Percentiles rank a stretch among this genome's conserved stretches.
Conservation (phyloP, 148 eudicot genomes). For the Pouteria glomerata region DNA sequence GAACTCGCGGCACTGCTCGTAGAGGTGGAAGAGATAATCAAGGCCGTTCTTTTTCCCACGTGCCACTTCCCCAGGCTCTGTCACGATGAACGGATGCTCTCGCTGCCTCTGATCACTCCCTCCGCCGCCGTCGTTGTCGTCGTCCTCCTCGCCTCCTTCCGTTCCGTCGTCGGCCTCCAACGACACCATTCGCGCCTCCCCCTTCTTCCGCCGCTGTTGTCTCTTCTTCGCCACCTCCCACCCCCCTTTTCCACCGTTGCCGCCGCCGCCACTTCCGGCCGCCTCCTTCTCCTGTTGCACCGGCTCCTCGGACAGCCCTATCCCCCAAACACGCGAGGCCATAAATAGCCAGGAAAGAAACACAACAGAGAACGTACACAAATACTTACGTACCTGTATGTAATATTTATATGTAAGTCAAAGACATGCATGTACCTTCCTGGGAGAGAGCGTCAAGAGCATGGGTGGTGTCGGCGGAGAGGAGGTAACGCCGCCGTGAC, state of each 20-base stretch:
- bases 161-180: constrained; percentile 40
- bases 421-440: constrained; percentile 42
- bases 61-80: constrained; percentile 99
- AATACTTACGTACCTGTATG: no score
- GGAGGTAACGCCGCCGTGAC: constrained; percentile 44
- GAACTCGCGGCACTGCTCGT: constrained; percentile 92
- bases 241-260: constrained; percentile 32
- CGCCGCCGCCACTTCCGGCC: constrained; percentile 48
- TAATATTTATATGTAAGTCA: neutral
- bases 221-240: constrained; percentile 57
- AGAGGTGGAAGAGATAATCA: constrained; percentile 86
- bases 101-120: constrained; percentile 65
- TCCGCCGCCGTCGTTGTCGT: constrained; percentile 22
- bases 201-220: constrained; percentile 27
- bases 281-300: constrained; percentile 79
- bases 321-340: neutral
- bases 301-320: constrained; percentile 83
- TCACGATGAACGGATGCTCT: constrained; percentile 95
- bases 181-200: constrained; percentile 18
- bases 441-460: constrained; percentile 83
- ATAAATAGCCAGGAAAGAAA: neutral
- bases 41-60: constrained; percentile 98
- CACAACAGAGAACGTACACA: neutral
- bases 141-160: constrained; percentile 16
- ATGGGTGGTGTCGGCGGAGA: constrained; percentile 34